Evolutionary conservation across 2,329 filamentous ascomycete genomes (phyloP).

Genomic region (Chaetomiaceae sp.): DNA sequence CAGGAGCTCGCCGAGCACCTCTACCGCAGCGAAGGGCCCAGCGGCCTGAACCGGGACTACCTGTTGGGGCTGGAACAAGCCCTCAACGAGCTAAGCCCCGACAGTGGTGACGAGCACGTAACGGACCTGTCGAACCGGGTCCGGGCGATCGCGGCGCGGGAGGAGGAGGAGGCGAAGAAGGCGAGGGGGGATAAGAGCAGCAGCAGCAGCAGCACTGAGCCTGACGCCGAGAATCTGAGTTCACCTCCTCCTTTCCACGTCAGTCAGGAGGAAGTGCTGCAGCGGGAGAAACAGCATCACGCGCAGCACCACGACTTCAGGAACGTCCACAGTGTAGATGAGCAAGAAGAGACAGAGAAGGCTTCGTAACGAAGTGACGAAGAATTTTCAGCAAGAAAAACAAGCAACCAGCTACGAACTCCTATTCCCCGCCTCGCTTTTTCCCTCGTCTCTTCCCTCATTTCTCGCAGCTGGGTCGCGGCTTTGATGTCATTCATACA

Average conservation of each 20-base stretch:
- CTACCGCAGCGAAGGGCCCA: constrained; percentile 67
- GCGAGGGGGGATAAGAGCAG: constrained; percentile 1
- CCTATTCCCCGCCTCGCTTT: background rate
- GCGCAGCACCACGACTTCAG: constrained; percentile 33
- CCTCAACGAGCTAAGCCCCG: constrained; percentile 63
- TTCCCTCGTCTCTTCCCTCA: background rate
- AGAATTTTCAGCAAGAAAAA: constrained; percentile 2
- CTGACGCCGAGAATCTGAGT: background rate
- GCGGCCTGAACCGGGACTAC: constrained; percentile 87
- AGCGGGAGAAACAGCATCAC: constrained; percentile 13
- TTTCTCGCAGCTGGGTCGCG: background rate
- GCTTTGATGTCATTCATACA: background rate
- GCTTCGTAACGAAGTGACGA: constrained; percentile 22
- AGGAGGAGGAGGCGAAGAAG: constrained; percentile 12
- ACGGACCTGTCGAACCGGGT: constrained; percentile 72
- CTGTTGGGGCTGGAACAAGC: constrained; percentile 73
- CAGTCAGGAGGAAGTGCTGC: constrained; percentile 13
- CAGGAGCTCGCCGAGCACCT: constrained; percentile 77
- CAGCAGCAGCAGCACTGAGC: background rate
- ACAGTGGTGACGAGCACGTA: constrained; percentile 78
- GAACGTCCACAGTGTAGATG: constrained; percentile 44
- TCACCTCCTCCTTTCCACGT: constrained; percentile 17
- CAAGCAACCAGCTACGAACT: constrained; percentile 13
- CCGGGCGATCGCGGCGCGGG: constrained; percentile 44
- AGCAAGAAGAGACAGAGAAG: constrained; percentile 56